A percentile compares a stretch with the other conserved stretches of the same genome.
Conservation (phyloP, 331 rosid species). For the Arachis monticola region DNA sequence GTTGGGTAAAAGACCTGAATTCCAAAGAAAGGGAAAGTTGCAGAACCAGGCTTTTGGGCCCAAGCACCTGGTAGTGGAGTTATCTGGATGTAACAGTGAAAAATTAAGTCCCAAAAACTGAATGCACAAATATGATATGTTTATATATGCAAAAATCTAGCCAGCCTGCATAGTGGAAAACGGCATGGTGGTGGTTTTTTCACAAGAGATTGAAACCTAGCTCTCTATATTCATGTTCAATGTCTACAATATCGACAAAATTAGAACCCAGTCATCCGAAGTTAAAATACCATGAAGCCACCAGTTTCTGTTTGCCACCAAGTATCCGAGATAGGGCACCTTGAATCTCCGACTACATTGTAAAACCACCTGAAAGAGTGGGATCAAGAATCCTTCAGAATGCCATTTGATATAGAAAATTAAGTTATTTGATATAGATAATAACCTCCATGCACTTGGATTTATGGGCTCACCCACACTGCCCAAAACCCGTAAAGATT, state of each 20-base stretch:
- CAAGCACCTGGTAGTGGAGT: conserved; percentile 98
- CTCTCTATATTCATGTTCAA: conserved; percentile 24
- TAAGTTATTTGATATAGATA: conserved; percentile 19
- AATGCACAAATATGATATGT: not conserved
- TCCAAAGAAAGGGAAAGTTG: conserved; percentile 98
- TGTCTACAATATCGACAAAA: conserved; percentile 23
- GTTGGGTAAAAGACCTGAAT: conserved; percentile 67
- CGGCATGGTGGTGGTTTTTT: not conserved
- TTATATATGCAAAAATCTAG: not conserved
- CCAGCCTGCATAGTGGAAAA: not conserved
- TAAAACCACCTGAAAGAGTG: conserved; percentile 79
- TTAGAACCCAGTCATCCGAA: conserved; percentile 29
- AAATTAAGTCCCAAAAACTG: conserved; percentile 8
- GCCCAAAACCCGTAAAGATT: conserved; percentile 90
- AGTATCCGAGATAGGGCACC: conserved; percentile 97
- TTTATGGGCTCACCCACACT: conserved; percentile 99
- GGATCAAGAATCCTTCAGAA: conserved; percentile 16
- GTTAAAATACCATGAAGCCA: conserved; percentile 85
- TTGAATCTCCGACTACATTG: conserved; percentile 89
- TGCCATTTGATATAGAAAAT: conserved; percentile 9
- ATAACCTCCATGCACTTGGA: conserved; percentile 99
- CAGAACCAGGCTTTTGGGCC: conserved; percentile 99
- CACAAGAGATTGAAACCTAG: conserved; percentile 5
- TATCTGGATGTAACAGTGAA: conserved; percentile 61
- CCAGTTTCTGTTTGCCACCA: conserved; percentile 99